phyloP scores from a whole-genome alignment of 2,329 filamentous ascomycete genomes.

The Penicillium sclerotiorum region DNA sequence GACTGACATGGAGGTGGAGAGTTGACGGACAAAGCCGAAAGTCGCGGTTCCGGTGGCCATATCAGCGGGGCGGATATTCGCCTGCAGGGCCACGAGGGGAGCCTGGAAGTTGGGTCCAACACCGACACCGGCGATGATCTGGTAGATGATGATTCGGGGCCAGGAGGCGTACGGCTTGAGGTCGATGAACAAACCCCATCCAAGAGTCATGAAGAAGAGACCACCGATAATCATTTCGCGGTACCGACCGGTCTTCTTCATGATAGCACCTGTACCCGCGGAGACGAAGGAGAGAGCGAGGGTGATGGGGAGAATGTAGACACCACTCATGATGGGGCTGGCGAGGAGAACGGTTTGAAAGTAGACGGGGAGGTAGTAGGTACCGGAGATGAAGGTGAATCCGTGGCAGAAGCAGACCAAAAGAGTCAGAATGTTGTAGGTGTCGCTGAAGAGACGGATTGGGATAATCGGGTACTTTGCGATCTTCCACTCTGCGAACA shows the following conservation, averaged over 20 bases:
- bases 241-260: conserved; percentile 72
- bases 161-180: conserved; percentile 57
- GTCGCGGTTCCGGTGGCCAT: conserved; percentile 66
- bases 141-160: conserved; percentile 55
- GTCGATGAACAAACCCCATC: conserved; percentile 67
- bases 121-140: conserved; percentile 63
- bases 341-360: conserved; percentile 75
- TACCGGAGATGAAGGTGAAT: conserved; percentile 73
- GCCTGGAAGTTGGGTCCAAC: conserved; percentile 66
- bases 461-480: conserved; percentile 81
- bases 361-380: conserved; percentile 83
- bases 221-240: conserved; percentile 62
- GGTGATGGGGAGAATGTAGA: conserved; percentile 73
- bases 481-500: conserved; percentile 71
- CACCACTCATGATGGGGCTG: conserved; percentile 70
- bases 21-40: conserved; percentile 62
- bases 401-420: conserved; percentile 72
- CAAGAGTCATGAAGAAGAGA: conserved; percentile 62
- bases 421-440: conserved; percentile 68
- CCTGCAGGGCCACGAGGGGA: conserved; percentile 66
- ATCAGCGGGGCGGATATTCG: conserved; percentile 60
- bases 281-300: conserved; percentile 68
- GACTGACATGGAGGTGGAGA: conserved; percentile 60
- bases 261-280: conserved; percentile 64
- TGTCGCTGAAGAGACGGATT: conserved; percentile 66